Evolutionary conservation across 2,329 filamentous ascomycete genomes (phyloP), one percentile per base, ranked within the genome.

Genomic region (Grosmannia serpens): DNA sequence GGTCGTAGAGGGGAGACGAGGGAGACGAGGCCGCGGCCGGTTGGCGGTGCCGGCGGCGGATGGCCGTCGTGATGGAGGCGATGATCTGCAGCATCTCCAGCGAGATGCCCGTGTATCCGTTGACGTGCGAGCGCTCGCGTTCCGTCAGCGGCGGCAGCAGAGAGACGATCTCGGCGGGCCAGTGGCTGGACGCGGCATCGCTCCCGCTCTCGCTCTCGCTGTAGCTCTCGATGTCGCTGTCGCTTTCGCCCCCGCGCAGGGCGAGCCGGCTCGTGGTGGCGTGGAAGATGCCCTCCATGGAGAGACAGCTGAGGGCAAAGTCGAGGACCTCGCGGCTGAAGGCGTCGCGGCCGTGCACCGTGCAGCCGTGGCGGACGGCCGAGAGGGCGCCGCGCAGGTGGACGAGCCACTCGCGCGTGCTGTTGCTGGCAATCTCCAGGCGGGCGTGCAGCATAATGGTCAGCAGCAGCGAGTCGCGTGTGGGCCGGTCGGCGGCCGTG

Each of bases 251-350:
- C n/a, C n/a, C n/a, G n/a, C n/a, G n/a, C n/a, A n/a, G n/a, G n/a
- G n/a, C n/a, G n/a, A n/a, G n/a, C n/a, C n/a, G n/a, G n/a, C n/a
- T 33, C 4, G 57, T 55, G 2, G 57, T 58, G 22, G 29, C 57
- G n/a, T 47, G 17, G 17, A 58, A 49, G 17, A 26, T 58, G 9
- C 44, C 57, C 20, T 49, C 13, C 4, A 29, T 52, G 3, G 27
- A 11, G n/a, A 55, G 29, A 20, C 44, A 58, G 52, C 49, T 58
- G 8, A 31, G 31, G 22, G 26, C 52, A 15, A 58, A 58, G 22
- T 58, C 57, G 22, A 55, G 44, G 7, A 55, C 57, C 22, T 58
- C 57, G 9, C 52, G 51, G 31, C 57, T 58, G 22, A 58, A 58
- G n/a, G 57, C 57, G 2, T 4, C 17, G 8, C 47, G 52, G 11